A percentile compares a stretch with the other conserved stretches of the same genome.
These are phyloP conservation scores for Collybia sordida DNA, from an alignment of 768 basidiomycete genomes.

Conservation along the genomic window DNA sequence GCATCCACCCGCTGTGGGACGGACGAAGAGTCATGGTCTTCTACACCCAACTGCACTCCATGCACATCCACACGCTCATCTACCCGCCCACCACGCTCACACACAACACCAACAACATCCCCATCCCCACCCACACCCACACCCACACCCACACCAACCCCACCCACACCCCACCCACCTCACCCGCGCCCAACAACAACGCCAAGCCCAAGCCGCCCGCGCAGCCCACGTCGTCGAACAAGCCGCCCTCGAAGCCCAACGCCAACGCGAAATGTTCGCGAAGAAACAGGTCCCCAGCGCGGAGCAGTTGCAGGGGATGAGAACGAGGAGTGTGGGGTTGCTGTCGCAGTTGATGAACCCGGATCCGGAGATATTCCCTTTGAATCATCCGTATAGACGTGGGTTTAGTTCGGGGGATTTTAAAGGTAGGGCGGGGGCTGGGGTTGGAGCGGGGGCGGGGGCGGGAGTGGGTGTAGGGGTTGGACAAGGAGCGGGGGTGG, in stretches of 20 bases:
- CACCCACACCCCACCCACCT: conserved; percentile 2
- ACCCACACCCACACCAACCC: conserved; percentile 5
- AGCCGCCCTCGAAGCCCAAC: conserved; percentile 62
- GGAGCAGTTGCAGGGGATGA: conserved; percentile 44
- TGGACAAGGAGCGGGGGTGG: background rate
- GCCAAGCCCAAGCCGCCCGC: conserved; percentile 20
- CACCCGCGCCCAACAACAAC: conserved; percentile 20
- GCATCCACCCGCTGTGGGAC: no score
- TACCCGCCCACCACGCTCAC: no score
- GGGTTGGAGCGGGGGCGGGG: conserved; percentile 9
- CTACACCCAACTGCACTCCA: no score
- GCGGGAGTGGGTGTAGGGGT: background rate
- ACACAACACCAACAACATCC: conserved; percentile 13
- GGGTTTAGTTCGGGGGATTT: conserved; percentile 52
- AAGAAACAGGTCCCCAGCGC: conserved; percentile 69
- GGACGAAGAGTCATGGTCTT: no score
- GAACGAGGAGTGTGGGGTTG: conserved; percentile 48
- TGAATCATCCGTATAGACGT: conserved; percentile 56
- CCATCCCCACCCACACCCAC: conserved; percentile 10
- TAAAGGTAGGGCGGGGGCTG: conserved; percentile 18
- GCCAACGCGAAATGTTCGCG: conserved; percentile 69
- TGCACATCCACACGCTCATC: conserved; percentile 5
- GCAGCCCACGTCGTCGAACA: conserved; percentile 33
- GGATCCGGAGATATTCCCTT: conserved; percentile 58
- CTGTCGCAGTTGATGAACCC: conserved; percentile 74